Base-by-base conservation (phyloP, 2,329 filamentous ascomycete genomes). In the Epichloe glyceriae region DNA sequence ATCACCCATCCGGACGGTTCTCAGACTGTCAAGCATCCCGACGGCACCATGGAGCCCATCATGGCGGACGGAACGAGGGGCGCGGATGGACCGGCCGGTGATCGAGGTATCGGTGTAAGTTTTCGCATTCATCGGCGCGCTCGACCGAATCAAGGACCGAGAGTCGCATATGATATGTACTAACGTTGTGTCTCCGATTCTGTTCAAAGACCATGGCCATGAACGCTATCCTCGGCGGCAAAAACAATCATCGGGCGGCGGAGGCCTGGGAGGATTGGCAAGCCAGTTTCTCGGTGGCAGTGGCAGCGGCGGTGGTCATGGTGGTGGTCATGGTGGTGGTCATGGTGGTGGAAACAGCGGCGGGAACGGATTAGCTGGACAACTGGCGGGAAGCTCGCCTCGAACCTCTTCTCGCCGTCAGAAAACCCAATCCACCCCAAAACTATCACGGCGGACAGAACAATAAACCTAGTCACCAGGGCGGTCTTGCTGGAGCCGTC, bases 41-140 rank as follows among this genome's bases (percentile, higher is more conserved):
- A 83, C 61, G 80, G 79, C 39, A 74, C 74, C 37, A 70, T 81
- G 69, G 79, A 83, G 63, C 79, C 79, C 20, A 72, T 76, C 53
- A 65, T 76, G 67, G 75, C 72, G 7, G 74, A 75, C 41, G 73
- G 70, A 37, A 70, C 70, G 51, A 70, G 76, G 58, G 75, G 73
- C 49, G 58, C 70, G 19, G 74, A 75, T 55, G 77, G 76, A 4
- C 72, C 70, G 26, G 68, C 70, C 30, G 74, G 78, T 35, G 82
- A 86, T 48, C 74, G 83, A 55, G 78, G 82, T 40, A 66, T 86
- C 51, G 80, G 82, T 54, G 82, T 86, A 76, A 64, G 82, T 38
- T 26, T 33, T 22, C 30, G n/a, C 19, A 20, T 12, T 40, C 34
- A 19, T 17, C 15, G 15, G 15, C 20, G 33, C 47, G 30, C 46